phyloP scores from a whole-genome alignment of 1,284 basidiomycete genomes.

The Malassezia japonica region DNA sequence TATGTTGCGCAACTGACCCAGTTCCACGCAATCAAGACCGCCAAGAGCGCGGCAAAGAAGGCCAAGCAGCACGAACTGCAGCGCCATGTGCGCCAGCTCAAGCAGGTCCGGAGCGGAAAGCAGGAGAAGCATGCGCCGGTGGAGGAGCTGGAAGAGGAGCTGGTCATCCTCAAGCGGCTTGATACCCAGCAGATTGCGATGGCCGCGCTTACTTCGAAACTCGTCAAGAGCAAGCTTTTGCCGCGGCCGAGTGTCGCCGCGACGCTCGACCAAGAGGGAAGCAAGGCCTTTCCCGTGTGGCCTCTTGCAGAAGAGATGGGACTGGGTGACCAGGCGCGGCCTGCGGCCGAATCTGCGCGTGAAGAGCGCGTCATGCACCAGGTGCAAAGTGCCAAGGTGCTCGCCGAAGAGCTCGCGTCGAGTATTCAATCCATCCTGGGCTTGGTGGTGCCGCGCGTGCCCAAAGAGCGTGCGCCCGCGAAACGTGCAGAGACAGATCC shows the following conservation, averaged over 20 bases:
- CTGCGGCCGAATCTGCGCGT: neutral
- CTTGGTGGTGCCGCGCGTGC: neutral
- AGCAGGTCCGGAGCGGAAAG: neutral
- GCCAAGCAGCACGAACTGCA: constrained; percentile 11
- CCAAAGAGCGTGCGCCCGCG: neutral
- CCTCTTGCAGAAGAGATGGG: neutral
- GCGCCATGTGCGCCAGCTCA: constrained; percentile 11
- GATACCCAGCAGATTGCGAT: constrained; percentile 1
- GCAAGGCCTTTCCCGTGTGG: neutral
- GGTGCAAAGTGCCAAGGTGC: constrained; percentile 14
- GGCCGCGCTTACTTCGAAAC: constrained; percentile 9
- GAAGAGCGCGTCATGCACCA: constrained; percentile 9
- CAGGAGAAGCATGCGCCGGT: no score
- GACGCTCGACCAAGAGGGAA: neutral
- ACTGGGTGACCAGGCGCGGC: neutral
- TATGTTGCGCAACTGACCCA: constrained; percentile 9
- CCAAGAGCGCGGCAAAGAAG: constrained; percentile 5
- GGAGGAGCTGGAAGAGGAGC: constrained; percentile 2
- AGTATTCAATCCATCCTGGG: neutral
- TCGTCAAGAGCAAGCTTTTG: constrained; percentile 7
- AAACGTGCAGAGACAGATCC: neutral
- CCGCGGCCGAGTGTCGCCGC: neutral
- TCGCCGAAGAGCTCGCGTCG: constrained; percentile 6
- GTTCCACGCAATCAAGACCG: constrained; percentile 10
- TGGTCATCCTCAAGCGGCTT: neutral